Evolutionary conservation across 805 yeast genomes (phyloP), one percentile per base, ranked within the genome.

Genomic region (Sugiyamaella valdiviana): DNA sequence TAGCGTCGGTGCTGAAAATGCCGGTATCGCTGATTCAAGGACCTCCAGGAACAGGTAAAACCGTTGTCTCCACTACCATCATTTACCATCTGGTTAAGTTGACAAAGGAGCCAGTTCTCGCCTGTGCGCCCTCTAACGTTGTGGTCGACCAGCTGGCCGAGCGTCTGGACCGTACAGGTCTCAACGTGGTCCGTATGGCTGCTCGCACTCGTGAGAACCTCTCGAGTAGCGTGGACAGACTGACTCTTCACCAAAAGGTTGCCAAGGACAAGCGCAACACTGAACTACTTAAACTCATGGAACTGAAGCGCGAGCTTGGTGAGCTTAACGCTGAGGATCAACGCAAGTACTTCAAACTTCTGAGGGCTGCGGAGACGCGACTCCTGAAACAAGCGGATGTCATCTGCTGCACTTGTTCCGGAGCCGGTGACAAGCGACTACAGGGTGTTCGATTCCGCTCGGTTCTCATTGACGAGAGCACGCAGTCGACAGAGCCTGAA

Each of bases 41-140:
- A 15, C 97, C 97, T 7, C 97, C 97, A 2, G 95, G 95, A 54
- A 90, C 97, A 0, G 97, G 97, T 63, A 90, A 90, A 62, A 90
- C 97, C 0, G 95, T 87, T 14, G 89, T 96, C 0, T 87, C 96
- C 0, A 91, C 96, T 1, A 82, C 95, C 0, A 85, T 90, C 50
- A 78, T 89, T 24, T 83, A 85, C 57, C 95, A 87, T 59, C 68
- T 88, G 46, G 73, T 80, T 2, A 77, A 79, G 50, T 60, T 81
- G 51, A 78, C 77, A 57, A 77, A 77, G 48, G 81, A 78, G 42
- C 77, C 78, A 52, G 79, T 89, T 6, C 72, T 90, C 37, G 96
- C 89, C 2, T 87, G 96, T 72, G 96, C 97, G 2, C 96, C 97
- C 19, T 89, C 96, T 17, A 90, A 90, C 65, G 91, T 90, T 44